These are phyloP conservation scores for Populus ilicifolia DNA, from an alignment of 345 rosid species.

Conservation along the genomic window DNA sequence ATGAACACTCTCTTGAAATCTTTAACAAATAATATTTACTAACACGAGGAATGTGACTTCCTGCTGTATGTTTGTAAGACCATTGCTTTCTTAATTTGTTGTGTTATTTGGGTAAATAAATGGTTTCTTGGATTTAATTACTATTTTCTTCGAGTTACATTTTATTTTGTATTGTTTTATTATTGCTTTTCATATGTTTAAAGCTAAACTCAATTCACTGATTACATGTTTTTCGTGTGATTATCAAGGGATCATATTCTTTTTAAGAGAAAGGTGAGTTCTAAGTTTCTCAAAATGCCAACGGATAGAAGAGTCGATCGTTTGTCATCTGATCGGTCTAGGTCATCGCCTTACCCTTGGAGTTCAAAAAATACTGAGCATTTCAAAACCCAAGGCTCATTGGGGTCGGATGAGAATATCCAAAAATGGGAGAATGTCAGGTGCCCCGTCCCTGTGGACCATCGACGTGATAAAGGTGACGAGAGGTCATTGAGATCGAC, in stretches of 20 bases:
- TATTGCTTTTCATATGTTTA: background rate
- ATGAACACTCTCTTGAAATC: background rate
- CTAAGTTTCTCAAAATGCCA: constrained; percentile 30
- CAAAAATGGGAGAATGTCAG: background rate
- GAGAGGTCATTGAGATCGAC: background rate
- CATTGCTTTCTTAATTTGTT: background rate
- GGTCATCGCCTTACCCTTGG: background rate
- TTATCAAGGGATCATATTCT: background rate
- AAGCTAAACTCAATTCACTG: background rate
- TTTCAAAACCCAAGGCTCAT: constrained; percentile 12
- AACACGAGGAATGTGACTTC: background rate
- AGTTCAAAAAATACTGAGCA: constrained; percentile 33
- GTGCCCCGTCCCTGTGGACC: background rate
- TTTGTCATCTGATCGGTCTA: constrained; percentile 22
- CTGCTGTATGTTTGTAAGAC: background rate
- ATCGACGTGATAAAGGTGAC: background rate
- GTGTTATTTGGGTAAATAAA: background rate
- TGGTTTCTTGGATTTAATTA: background rate
- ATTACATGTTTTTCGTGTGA: background rate
- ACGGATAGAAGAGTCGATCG: constrained; percentile 41
- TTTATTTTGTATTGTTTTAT: background rate
- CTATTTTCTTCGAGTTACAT: background rate
- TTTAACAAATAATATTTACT: background rate
- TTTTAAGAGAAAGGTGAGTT: background rate
- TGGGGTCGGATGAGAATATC: constrained; percentile 7